These are phyloP conservation scores for Penicillium canescens DNA, from an alignment of 495 filamentous ascomycete genomes.

Conservation along the genomic window DNA sequence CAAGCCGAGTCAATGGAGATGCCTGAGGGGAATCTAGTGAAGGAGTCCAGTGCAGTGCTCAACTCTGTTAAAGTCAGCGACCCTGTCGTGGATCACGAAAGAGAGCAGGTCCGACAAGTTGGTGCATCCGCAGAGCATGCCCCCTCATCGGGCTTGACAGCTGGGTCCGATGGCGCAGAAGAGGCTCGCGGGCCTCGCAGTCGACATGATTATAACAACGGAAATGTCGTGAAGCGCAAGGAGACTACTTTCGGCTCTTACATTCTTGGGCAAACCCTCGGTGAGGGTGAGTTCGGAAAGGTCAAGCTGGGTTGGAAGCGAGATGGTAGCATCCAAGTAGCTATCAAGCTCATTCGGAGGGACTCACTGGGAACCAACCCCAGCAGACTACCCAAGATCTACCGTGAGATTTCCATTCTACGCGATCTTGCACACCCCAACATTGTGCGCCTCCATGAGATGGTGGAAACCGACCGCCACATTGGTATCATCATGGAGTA, in stretches of 20 bases:
- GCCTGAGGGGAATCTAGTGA: slow-evolving; percentile 29
- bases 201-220: slow-evolving; percentile 72
- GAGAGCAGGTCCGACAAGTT: slow-evolving; percentile 70
- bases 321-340: slow-evolving; percentile 90
- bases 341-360: slow-evolving; percentile 95
- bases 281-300: slow-evolving; percentile 98
- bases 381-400: slow-evolving; percentile 88
- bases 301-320: slow-evolving; percentile 99
- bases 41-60: slow-evolving; percentile 58
- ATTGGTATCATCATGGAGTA: slow-evolving; percentile 99
- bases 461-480: slow-evolving; percentile 94
- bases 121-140: slow-evolving; percentile 59
- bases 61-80: slow-evolving; percentile 78
- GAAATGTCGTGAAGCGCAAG: slow-evolving; percentile 56
- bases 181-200: slow-evolving; percentile 66
- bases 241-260: slow-evolving; percentile 93
- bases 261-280: slow-evolving; percentile 92
- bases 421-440: slow-evolving; percentile 87
- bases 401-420: slow-evolving; percentile 92
- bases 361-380: slow-evolving; percentile 86
- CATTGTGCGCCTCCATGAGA: slow-evolving; percentile 95
- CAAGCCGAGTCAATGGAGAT: slow-evolving; percentile 27
- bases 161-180: slow-evolving; percentile 55
- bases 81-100: slow-evolving; percentile 72
- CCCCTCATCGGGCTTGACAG: slow-evolving; percentile 53